Conservation (phyloP, 495 filamentous ascomycete genomes). For the Aspergillus cavernicola region DNA sequence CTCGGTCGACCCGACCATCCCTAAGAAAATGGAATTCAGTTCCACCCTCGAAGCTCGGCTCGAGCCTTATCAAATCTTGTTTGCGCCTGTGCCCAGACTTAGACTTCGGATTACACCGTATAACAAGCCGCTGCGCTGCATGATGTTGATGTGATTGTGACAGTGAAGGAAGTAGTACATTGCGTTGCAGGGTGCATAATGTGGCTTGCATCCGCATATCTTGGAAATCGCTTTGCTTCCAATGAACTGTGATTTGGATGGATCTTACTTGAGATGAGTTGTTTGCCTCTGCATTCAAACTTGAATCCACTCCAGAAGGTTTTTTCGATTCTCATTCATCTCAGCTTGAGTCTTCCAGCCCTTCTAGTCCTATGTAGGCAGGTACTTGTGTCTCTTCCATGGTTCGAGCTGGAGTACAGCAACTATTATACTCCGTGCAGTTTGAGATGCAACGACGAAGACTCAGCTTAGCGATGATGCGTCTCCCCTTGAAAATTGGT, state of each 20-base stretch:
- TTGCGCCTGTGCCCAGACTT: no score
- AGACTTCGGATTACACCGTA: background rate
- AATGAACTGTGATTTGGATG: background rate
- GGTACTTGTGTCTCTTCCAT: no score
- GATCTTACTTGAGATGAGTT: background rate
- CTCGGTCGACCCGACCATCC: background rate
- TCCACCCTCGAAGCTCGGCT: background rate
- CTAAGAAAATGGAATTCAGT: background rate
- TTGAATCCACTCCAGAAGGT: background rate
- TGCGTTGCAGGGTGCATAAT: constrained; percentile 4
- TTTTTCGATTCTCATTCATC: no score
- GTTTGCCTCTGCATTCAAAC: background rate
- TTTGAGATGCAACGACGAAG: no score
- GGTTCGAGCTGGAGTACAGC: no score
- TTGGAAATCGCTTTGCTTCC: background rate
- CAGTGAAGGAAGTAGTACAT: background rate
- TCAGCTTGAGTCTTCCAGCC: no score
- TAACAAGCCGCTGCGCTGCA: background rate
- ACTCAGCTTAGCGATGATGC: no score
- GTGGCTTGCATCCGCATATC: constrained; percentile 1
- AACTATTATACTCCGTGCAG: no score
- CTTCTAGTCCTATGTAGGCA: no score
- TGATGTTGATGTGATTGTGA: constrained; percentile 2
- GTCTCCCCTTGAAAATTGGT: no score
- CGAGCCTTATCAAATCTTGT: background rate